Percentiles rank a stretch among this genome's conserved stretches.
phyloP scores from a whole-genome alignment of 1,139 yeast species.

The Fermentozyma sake region DNA sequence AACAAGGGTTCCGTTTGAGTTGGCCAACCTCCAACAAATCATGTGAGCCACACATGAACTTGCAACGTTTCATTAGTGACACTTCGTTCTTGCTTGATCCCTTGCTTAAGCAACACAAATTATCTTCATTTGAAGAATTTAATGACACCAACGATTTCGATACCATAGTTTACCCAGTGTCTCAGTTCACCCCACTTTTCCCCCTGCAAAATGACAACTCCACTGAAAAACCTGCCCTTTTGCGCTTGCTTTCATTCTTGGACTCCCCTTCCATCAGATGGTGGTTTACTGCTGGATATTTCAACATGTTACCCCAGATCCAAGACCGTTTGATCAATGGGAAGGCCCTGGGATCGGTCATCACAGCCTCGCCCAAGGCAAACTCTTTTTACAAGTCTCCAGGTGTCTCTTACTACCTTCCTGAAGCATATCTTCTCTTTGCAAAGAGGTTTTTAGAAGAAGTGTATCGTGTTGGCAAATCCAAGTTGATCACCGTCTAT shows the following conservation, averaged over 20 bases:
- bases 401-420: constrained; percentile 79
- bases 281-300: constrained; percentile 96
- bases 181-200: constrained; percentile 84
- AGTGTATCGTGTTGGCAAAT: constrained; percentile 42
- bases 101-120: constrained; percentile 44
- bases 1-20: constrained; percentile 50
- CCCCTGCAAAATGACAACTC: constrained; percentile 53
- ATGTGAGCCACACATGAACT: constrained; percentile 65
- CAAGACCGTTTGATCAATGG: constrained; percentile 57
- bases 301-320: constrained; percentile 81
- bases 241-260: constrained; percentile 56
- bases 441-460: constrained; percentile 66
- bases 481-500: constrained; percentile 47
- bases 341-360: constrained; percentile 62
- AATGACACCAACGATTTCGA: constrained; percentile 32
- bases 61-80: constrained; percentile 52
- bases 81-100: constrained; percentile 57
- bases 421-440: constrained; percentile 80
- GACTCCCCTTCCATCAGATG: constrained; percentile 58
- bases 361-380: constrained; percentile 90
- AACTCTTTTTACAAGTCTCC: constrained; percentile 86
- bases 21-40: constrained; percentile 80
- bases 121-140: constrained; percentile 32
- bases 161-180: constrained; percentile 86
- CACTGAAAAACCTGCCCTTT: constrained; percentile 73